Percentiles rank a stretch among this genome's conserved stretches.
Evolutionary conservation across 129 eudicot species (phyloP).

Genomic region (Chrysanthemum seticuspe): DNA sequence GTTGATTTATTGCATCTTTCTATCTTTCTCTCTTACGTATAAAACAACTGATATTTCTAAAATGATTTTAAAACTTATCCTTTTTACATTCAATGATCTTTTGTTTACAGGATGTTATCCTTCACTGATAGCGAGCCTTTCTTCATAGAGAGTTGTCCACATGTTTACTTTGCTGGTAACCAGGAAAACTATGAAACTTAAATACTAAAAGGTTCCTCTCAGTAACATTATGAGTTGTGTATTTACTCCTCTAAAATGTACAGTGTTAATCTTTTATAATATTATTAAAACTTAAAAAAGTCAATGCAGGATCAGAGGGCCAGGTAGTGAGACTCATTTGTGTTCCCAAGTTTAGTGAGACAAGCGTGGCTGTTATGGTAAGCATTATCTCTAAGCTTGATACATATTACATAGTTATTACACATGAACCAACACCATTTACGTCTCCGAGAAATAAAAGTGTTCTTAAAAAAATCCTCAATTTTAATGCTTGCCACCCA

Average conservation of each 20-base stretch:
- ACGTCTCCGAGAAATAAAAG: too few species aligned
- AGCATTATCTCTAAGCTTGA: conserved; percentile 23
- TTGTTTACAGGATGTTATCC: conserved; percentile 84
- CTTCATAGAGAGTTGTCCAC: conserved; percentile 81
- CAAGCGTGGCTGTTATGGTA: conserved; percentile 85
- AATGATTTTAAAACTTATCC: too few species aligned
- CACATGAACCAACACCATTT: too few species aligned
- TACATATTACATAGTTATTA: neutral
- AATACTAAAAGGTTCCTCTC: conserved; percentile 51
- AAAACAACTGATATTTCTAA: too few species aligned
- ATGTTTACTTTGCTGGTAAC: conserved; percentile 92
- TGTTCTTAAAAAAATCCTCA: too few species aligned
- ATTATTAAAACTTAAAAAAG: neutral
- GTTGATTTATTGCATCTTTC: too few species aligned
- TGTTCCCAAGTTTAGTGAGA: conserved; percentile 82
- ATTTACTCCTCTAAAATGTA: neutral
- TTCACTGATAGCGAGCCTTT: conserved; percentile 94
- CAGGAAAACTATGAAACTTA: conserved; percentile 63
- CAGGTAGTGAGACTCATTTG: conserved; percentile 76
- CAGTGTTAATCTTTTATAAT: neutral
- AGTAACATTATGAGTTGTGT: neutral
- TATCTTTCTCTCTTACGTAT: too few species aligned
- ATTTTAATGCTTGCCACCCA: too few species aligned
- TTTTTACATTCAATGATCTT: neutral
- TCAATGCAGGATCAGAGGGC: conserved; percentile 75